Percentiles rank a stretch among this genome's conserved stretches.
phyloP scores from a whole-genome alignment of 768 basidiomycete species.

The Xanthoconium stramineum region DNA sequence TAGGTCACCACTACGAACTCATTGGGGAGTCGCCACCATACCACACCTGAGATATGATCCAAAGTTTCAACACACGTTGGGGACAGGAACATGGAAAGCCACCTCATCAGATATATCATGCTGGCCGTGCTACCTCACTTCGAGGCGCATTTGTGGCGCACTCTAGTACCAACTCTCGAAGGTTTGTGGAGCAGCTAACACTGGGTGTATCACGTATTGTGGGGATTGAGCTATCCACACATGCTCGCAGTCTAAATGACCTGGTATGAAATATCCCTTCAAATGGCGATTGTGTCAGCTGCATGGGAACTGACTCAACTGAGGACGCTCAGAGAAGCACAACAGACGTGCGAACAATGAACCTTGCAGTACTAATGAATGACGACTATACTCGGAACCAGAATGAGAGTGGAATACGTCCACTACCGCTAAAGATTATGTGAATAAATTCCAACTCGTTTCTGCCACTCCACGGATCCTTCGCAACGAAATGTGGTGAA shows the following conservation, averaged over 20 bases:
- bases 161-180: neutral
- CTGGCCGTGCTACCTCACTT: conserved; percentile 2
- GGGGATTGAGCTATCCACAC: neutral
- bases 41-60: neutral
- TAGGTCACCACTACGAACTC: conserved; percentile 11
- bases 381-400: no score
- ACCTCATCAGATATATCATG: conserved; percentile 9
- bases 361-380: no score
- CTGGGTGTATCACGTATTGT: conserved; percentile 7
- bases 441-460: no score
- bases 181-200: neutral
- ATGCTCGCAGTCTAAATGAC: neutral
- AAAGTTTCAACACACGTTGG: neutral
- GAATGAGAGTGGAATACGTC: no score
- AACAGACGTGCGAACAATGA: no score
- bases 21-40: neutral
- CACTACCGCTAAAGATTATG: no score
- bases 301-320: conserved; percentile 1
- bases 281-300: conserved; percentile 8
- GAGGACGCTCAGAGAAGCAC: no score
- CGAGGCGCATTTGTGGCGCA: conserved; percentile 3
- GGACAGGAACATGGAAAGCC: conserved; percentile 6
- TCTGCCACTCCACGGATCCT: no score
- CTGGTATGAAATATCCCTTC: neutral
- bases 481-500: no score